Base-by-base conservation (phyloP, 306 rosid genomes). In the Corylus americana region DNA sequence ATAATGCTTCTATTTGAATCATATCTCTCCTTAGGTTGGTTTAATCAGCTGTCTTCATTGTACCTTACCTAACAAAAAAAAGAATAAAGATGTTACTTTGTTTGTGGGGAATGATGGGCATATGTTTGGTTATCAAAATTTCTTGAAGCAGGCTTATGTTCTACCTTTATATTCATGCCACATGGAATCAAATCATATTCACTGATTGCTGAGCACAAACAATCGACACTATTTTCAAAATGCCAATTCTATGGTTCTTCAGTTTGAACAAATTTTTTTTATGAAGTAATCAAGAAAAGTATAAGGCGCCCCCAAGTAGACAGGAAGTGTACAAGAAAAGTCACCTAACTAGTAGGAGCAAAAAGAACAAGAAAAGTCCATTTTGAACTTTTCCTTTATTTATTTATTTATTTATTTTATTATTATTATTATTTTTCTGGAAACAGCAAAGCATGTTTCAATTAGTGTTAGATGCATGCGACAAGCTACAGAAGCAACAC, bases 391-490 rank as follows among this genome's bases (percentile, higher is more conserved):
- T 82, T 22, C 25, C 5, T 75, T 61, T 4, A 31, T n/a, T n/a
- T n/a, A n/a, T n/a, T n/a, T n/a, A n/a, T n/a, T n/a, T n/a, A n/a
- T n/a, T n/a, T n/a, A n/a, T n/a, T n/a, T n/a, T n/a, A 25, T 54
- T 54, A 63, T 4, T 73, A 64, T 16, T 35, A 45, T 27, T 68
- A 59, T 17, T 63, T 71, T 75, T 57, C 58, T 27, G 8, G 80
- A 66, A 78, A 49, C 25, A 25, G 74, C 47, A 75, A 75, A 72
- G 72, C 11, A 63, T 6, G n/a, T 63, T 63, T 18, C 29, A 47
- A 31, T 63, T 35, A 14, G 5, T n/a, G 13, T 50, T 17, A 1
- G 53, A 11, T 7, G 22, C 71, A 20, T 48, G 16, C 45, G 59
- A 29, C 71, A 9, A 14, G 20, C 45, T 76, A 48, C 45, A 50